Evolutionary conservation across 306 rosid species (phyloP), one percentile per base, ranked within the genome.

Genomic region (Lagenaria siceraria): DNA sequence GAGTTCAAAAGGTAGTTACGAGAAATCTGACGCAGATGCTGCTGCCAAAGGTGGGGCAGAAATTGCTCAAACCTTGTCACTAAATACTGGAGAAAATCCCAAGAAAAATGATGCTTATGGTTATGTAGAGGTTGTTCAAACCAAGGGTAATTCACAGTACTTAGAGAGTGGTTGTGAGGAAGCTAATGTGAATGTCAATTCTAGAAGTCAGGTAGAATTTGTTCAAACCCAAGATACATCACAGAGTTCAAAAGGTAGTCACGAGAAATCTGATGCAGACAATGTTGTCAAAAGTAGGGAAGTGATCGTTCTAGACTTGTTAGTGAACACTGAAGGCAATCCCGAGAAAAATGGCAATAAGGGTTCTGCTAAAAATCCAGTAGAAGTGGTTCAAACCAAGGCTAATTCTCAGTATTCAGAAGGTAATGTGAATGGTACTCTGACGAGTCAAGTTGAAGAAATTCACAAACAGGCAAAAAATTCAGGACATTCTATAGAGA

Each of bases 401-500:
- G 27, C 46, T 9, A 33, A 33, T 31, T 63, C 70, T 31, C 70
- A 8, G 27, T 64, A 64, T 36, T 33, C 27, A 8, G 49, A 64
- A 64, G 46, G 8, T 19, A 14, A 22, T 35, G 33, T n/a, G 10
- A 31, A 52, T 74, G 31, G 40, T 53, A 74, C 64, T 55, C 33
- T 10, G 15, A 33, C 18, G n/a, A 52, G 27, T 52, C 25, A 74
- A 52, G 78, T 35, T 49, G 78, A 27, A 8, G 77, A 43, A 68
- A 68, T 36, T 42, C 10, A 38, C 5, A 10, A 36, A 69, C 35
- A 27, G 77, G 29, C 2, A 14, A 49, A 10, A 49, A 52, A 74
- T 52, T 43, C 19, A 31, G 76, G 69, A 70, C 64, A 60, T 60
- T 70, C 27, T 56, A 81, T 63, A 14, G 70, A 64, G 78, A 77